Percentiles rank a stretch among this genome's conserved stretches.
phyloP scores from a whole-genome alignment of 345 rosid species.

The Ricinus communis region DNA sequence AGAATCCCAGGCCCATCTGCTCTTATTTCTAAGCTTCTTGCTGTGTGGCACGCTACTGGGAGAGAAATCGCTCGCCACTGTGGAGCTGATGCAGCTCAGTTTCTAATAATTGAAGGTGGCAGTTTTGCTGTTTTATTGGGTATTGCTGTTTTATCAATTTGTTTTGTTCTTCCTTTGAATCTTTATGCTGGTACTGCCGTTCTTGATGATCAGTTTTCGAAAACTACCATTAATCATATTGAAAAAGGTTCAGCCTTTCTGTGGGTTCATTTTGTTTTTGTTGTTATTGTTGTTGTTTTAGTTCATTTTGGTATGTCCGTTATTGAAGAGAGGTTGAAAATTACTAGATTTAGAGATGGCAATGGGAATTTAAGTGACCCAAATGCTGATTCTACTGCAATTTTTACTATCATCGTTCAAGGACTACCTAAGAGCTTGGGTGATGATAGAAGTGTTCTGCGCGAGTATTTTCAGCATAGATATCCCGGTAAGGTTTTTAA shows the following conservation, averaged over 20 bases:
- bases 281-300: slow-evolving; percentile 53
- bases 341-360: slow-evolving; percentile 93
- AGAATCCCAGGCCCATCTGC: slow-evolving; percentile 83
- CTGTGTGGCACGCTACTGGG: slow-evolving; percentile 93
- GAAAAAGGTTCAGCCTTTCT: slow-evolving; percentile 75
- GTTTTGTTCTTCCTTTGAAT: slow-evolving; percentile 75
- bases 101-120: slow-evolving; percentile 85
- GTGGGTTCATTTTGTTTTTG: slow-evolving; percentile 84
- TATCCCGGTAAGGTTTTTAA: slow-evolving; percentile 85
- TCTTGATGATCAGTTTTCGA: slow-evolving; percentile 75
- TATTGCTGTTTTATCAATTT: slow-evolving; percentile 53
- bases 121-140: slow-evolving; percentile 63
- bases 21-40: slow-evolving; percentile 71
- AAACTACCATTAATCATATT: slow-evolving; percentile 77
- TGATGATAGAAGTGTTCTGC: slow-evolving; percentile 58
- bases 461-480: slow-evolving; percentile 66
- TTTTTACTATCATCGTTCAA: slow-evolving; percentile 83
- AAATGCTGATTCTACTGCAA: slow-evolving; percentile 62
- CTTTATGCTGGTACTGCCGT: slow-evolving; percentile 77
- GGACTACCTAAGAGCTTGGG: slow-evolving; percentile 87
- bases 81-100: slow-evolving; percentile 96
- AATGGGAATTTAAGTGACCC: slow-evolving; percentile 83
- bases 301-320: slow-evolving; percentile 72
- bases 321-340: slow-evolving; percentile 61
- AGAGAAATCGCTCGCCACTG: slow-evolving; percentile 88